Conservation (phyloP, 1,284 basidiomycete genomes). For the Xerocomus minutiporus region DNA sequence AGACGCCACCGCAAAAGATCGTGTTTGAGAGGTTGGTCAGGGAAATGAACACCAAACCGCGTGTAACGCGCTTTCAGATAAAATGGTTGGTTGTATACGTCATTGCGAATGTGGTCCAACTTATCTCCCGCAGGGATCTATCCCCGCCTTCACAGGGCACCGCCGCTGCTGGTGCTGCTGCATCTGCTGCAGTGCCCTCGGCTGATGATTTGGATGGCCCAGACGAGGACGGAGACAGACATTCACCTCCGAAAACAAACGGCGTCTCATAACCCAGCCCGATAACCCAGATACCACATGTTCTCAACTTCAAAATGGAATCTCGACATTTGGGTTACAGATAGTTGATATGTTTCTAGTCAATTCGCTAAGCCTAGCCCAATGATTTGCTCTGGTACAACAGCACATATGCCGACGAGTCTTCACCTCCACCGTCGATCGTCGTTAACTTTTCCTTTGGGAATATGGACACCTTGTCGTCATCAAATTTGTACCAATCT, state of each 20-base stretch:
- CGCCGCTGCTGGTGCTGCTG: conserved; percentile 61
- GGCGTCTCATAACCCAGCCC: conserved; percentile 20
- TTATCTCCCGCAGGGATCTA: conserved; percentile 55
- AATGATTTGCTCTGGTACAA: conserved; percentile 59
- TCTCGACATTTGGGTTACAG: conserved; percentile 11
- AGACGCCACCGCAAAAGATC: conserved; percentile 64
- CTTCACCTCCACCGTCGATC: conserved; percentile 84
- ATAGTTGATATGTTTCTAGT: conserved; percentile 18
- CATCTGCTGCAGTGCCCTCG: conserved; percentile 75
- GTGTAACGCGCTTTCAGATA: conserved; percentile 89
- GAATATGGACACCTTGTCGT: conserved; percentile 85
- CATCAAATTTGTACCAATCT: conserved; percentile 89
- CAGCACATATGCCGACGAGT: conserved; percentile 83
- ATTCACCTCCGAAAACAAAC: conserved; percentile 23
- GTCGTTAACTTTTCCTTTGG: conserved; percentile 76
- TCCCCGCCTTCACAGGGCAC: conserved; percentile 47
- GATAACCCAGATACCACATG: conserved; percentile 2
- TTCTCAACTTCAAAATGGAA: background rate
- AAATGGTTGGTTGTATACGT: conserved; percentile 59
- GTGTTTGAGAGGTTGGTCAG: conserved; percentile 77
- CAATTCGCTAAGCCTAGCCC: conserved; percentile 12
- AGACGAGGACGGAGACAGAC: conserved; percentile 20
- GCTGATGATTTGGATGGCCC: conserved; percentile 61
- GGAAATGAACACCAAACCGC: conserved; percentile 88
- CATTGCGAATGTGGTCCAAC: background rate